phyloP scores from a whole-genome alignment of 139 green algal genomes.

The Bryopsis sp. region DNA sequence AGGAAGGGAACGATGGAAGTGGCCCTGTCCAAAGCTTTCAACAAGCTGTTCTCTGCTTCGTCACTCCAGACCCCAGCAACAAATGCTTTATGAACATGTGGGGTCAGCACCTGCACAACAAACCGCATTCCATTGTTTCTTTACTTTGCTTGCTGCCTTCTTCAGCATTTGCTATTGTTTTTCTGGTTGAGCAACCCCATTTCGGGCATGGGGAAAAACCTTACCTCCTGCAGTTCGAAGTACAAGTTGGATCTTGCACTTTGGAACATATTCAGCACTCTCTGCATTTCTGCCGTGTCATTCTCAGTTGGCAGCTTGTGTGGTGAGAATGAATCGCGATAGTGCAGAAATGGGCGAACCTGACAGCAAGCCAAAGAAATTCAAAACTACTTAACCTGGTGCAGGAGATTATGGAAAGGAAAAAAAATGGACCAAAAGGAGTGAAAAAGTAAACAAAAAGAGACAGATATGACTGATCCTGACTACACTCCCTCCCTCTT shows the following conservation, averaged over 20 bases:
- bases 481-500: not conserved
- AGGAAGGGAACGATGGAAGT: too few relatives aligned
- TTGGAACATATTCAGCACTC: slow-evolving; percentile 13
- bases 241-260: slow-evolving; percentile 9
- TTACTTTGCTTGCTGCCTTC: too few relatives aligned
- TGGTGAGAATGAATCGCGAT: not conserved
- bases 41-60: too few relatives aligned
- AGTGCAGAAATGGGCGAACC: not conserved
- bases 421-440: too few relatives aligned
- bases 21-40: too few relatives aligned
- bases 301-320: not conserved
- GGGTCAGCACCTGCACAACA: too few relatives aligned
- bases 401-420: not conserved
- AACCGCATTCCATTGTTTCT: too few relatives aligned
- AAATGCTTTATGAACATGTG: too few relatives aligned
- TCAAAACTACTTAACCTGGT: not conserved
- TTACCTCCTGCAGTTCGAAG: slow-evolving; percentile 16
- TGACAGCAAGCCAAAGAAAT: not conserved
- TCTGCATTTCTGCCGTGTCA: not conserved
- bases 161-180: too few relatives aligned
- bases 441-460: not conserved
- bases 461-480: not conserved
- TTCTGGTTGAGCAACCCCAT: too few relatives aligned
- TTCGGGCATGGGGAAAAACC: not conserved
- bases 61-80: too few relatives aligned